Evolutionary conservation across 2,329 filamentous ascomycete species (phyloP), one percentile per base, ranked within the genome.

Genomic region (Paracorniculantispora psalliotae): DNA sequence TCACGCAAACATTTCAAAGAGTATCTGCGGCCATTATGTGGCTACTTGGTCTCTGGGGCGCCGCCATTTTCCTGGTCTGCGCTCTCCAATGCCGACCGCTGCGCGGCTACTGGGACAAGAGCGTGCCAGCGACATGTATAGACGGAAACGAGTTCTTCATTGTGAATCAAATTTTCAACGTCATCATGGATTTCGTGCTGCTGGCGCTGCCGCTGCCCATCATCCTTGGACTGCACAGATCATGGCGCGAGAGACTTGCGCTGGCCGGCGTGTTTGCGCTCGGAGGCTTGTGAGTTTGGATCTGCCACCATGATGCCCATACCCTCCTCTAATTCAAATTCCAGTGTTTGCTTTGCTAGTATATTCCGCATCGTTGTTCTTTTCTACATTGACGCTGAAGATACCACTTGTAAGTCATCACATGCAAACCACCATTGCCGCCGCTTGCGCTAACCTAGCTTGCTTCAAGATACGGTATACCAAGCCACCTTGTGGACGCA

Each of bases 161-260:
- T 43, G 39, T 43, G 6, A 43, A 43, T 15, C 39, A 43, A 81
- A 78, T 79, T 5, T 81, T 80, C 66, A 81, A 81, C 65, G 77
- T 81, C 58, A 69, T 81, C 28, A 81, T 81, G 76, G 80, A 82
- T 60, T 80, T 82, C 43, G 63, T 79, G n/a, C 15, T 57, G 17
- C 44, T 57, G 12, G 43, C 21, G 17, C 54, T 57, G 19, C 54
- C 54, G 6, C 43, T 57, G 41, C 54, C 54, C n/a, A 49, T 57
- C 21, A 57, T 57, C 23, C 44, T 39, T 41, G 10, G 25, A 15
- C 26, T 57, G 43, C 19, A 57, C 44, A 28, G 43, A 28, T 33
- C 17, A n/a, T 48, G 54, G 46, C 28, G 30, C 13, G 43, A 57
- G 44, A 57, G 44, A 26, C 25, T 57, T 10, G 54, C 43, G 1